phyloP scores from a whole-genome alignment of 805 yeast species.

The Clavispora vitiphila region DNA sequence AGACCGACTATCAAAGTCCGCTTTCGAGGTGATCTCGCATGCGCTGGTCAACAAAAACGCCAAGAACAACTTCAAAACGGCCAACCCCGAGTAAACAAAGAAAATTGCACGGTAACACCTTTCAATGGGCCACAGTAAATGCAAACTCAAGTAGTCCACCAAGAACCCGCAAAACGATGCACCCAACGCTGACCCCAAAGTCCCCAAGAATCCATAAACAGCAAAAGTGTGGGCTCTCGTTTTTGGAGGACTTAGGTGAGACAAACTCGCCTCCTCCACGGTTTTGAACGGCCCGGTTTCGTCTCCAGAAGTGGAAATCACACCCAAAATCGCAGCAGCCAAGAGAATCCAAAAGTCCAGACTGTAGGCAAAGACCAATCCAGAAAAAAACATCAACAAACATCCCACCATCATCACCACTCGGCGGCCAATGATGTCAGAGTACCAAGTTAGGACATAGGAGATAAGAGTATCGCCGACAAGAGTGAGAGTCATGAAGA shows the following conservation, averaged over 20 bases:
- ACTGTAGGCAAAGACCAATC: conserved; percentile 55
- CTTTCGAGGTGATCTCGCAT: conserved; percentile 40
- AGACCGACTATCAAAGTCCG: too few species aligned
- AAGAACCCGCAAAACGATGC: conserved; percentile 57
- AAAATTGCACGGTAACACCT: conserved; percentile 55
- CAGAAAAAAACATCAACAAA: conserved; percentile 63
- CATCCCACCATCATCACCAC: conserved; percentile 60
- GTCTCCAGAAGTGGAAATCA: conserved; percentile 83
- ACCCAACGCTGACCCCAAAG: conserved; percentile 73
- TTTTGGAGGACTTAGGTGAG: conserved; percentile 64
- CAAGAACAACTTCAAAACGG: conserved; percentile 45
- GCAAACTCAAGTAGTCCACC: conserved; percentile 41
- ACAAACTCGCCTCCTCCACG: conserved; percentile 77
- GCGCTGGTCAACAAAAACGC: conserved; percentile 47
- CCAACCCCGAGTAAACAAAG: conserved; percentile 49
- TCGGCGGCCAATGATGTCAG: conserved; percentile 67
- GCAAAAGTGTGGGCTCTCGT: conserved; percentile 73
- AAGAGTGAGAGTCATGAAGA: conserved; percentile 77
- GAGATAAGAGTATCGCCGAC: conserved; percentile 75
- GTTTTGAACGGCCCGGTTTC: conserved; percentile 90
- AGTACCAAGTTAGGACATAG: conserved; percentile 68
- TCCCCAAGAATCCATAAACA: conserved; percentile 61
- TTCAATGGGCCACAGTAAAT: conserved; percentile 28
- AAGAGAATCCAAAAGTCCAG: conserved; percentile 53
- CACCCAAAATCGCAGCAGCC: conserved; percentile 74